phyloP scores from a whole-genome alignment of 148 eudicot genomes.

The Nyssa sinensis region DNA sequence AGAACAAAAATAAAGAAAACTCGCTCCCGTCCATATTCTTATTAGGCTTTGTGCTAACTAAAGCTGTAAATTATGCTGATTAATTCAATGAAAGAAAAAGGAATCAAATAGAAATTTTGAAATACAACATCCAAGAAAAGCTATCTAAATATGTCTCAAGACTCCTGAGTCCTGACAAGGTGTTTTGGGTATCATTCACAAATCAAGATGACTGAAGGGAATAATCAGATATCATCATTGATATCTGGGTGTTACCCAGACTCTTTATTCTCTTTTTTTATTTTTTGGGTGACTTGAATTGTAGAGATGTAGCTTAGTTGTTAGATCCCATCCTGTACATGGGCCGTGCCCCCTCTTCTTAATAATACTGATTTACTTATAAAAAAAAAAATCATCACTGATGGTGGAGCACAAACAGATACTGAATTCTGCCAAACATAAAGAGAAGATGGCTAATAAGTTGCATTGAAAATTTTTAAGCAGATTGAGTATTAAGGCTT shows the following conservation, averaged over 20 bases:
- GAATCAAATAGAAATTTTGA: neutral
- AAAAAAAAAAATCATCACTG: too few relatives aligned
- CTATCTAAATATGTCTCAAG: neutral
- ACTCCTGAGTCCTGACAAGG: constrained; percentile 2
- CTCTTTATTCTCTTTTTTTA: too few relatives aligned
- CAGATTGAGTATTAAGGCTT: neutral
- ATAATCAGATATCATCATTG: too few relatives aligned
- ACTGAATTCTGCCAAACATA: too few relatives aligned
- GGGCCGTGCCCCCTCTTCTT: too few relatives aligned
- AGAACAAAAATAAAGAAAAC: neutral
- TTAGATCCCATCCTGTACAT: too few relatives aligned
- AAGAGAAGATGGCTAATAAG: too few relatives aligned
- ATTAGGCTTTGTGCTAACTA: neutral
- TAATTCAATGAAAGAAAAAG: neutral
- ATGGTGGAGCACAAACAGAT: neutral
- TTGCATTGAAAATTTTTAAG: neutral
- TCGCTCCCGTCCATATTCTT: neutral
- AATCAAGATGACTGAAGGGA: neutral
- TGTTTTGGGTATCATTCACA: neutral
- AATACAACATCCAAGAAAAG: neutral
- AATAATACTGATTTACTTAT: too few relatives aligned
- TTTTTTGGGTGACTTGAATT: too few relatives aligned
- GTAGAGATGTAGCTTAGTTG: too few relatives aligned
- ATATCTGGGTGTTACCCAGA: too few relatives aligned
- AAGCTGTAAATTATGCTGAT: neutral